Evolutionary conservation across 139 green algal species (phyloP).

Genomic region (Haematococcus lacustris): DNA sequence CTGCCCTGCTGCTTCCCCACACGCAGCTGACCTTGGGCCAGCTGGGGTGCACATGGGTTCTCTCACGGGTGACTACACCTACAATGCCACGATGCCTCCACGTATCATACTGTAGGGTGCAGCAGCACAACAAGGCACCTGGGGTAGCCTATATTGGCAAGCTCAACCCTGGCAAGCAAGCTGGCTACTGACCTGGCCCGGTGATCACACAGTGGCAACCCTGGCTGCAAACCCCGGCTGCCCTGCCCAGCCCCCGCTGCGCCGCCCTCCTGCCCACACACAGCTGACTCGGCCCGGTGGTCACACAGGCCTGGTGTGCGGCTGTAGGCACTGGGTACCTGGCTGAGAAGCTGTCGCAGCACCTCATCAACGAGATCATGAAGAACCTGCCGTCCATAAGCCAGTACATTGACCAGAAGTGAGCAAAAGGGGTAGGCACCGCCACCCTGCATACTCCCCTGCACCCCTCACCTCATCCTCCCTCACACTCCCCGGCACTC

Average conservation of each 20-base stretch:
- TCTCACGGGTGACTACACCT: no score
- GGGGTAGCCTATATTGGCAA: neutral
- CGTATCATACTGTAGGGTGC: no score
- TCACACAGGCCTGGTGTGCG: neutral
- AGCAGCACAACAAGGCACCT: no score
- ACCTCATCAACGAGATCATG: slow-evolving; percentile 75
- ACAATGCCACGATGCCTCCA: no score
- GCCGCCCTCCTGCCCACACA: slow-evolving; percentile 32
- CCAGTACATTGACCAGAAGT: slow-evolving; percentile 52
- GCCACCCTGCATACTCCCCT: neutral
- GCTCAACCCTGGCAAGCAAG: neutral
- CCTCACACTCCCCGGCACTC: neutral
- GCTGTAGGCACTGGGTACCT: slow-evolving; percentile 61
- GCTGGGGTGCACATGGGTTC: no score
- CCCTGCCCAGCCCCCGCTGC: neutral
- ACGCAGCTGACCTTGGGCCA: no score
- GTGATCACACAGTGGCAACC: no score
- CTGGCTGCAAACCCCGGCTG: neutral
- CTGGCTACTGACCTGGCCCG: neutral
- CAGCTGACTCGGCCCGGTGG: slow-evolving; percentile 3
- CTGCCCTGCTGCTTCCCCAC: no score
- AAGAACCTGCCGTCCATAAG: slow-evolving; percentile 81
- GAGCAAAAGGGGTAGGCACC: neutral
- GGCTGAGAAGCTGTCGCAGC: slow-evolving; percentile 64
- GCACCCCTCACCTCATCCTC: neutral